Conservation (phyloP, 495 filamentous ascomycete genomes). For the Penicillium pulvis region DNA sequence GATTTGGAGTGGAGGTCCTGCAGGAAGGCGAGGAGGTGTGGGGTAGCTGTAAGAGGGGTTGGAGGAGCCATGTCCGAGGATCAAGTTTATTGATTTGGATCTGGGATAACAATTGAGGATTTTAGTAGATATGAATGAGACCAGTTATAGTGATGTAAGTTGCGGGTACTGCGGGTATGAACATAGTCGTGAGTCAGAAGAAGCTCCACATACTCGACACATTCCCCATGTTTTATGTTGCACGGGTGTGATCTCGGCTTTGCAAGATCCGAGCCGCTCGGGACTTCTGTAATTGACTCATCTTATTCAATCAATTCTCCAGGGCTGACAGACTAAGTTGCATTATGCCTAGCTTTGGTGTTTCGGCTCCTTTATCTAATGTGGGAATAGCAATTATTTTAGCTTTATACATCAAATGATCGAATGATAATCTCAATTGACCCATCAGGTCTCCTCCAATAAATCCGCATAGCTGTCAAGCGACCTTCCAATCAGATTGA, state of each 20-base stretch:
- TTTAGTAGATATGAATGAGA: neutral
- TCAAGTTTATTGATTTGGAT: neutral
- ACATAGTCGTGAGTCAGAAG: neutral
- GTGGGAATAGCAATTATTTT: neutral
- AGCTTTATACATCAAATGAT: neutral
- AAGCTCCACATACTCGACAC: neutral
- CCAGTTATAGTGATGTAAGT: neutral
- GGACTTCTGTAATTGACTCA: neutral
- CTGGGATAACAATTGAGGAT: neutral
- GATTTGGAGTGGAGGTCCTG: constrained; percentile 31
- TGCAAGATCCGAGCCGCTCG: neutral
- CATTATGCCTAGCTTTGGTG: neutral
- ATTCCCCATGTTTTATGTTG: neutral
- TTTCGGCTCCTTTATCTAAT: neutral
- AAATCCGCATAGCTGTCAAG: constrained; percentile 67
- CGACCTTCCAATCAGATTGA: constrained; percentile 62
- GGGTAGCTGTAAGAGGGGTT: constrained; percentile 18
- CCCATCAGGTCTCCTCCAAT: constrained; percentile 40
- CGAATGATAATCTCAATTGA: neutral
- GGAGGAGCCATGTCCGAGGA: constrained; percentile 18
- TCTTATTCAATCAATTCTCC: neutral
- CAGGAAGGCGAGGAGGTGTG: constrained; percentile 26
- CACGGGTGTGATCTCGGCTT: neutral
- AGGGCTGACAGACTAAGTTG: neutral
- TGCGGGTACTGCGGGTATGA: neutral